Evolutionary conservation across 2,329 filamentous ascomycete species (phyloP), one percentile per base, ranked within the genome.

Genomic region (Epichloe elymi): DNA sequence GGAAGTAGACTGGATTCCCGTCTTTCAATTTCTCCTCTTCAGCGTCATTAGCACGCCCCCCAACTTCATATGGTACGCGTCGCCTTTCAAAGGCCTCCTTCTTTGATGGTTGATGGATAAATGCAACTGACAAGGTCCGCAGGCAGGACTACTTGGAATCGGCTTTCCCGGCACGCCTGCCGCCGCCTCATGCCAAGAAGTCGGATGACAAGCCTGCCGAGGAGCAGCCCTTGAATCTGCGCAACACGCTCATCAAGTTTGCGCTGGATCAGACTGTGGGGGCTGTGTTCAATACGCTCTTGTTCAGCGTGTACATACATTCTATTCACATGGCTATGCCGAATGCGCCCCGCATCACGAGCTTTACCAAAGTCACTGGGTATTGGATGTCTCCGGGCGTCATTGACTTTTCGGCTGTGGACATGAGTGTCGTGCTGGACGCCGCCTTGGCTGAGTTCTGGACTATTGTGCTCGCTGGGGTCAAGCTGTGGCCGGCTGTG

Each of bases 11-110:
- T 75, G 76, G 67, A 68, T 76, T 5, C 80, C 85, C 4, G 74
- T 95, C 42, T 69, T 89, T 58, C 86, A 89, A 63, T 95, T 94
- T 67, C 69, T 86, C 48, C 61, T 88, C 49, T 95, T 84, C 71
- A 79, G 83, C 56, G 62, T 86, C 36, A 63, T 95, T 53, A 83
- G 76, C 65, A 85, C 83, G 40, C 88, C 89, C 89, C 86, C 86
- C 43, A 96, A 96, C 68, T 87, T 88, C 62, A 63, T 87, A 59
- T 95, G 88, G 89, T 81, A 65, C 58, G 69, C 65, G 8, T 14
- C 33, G 12, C 20, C 26, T 15, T 15, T n/a, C 36, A 26, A 12
- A 46, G 5, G 23, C 7, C 12, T 7, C 26, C 8, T 11, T 11
- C 10, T 1, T 30, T 3, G 7, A 10, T 10, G 30, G 3, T 11